These are phyloP conservation scores for Plasmodium malariae DNA, from an alignment of 169 alveolate genomes.

Conservation along the genomic window DNA sequence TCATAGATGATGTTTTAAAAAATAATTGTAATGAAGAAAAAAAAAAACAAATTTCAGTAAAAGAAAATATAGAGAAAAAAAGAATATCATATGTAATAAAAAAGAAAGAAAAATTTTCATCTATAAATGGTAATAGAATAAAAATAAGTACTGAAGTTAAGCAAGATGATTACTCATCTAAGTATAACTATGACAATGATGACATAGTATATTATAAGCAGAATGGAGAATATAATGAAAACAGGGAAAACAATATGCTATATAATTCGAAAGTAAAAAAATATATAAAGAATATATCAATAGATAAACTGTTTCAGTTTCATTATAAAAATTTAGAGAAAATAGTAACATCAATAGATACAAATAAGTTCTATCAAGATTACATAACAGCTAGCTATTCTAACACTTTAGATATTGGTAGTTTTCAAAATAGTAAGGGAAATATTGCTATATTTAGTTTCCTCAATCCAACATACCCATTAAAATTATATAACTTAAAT, in stretches of 20 bases:
- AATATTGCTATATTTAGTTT: slow-evolving; percentile 71
- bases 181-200: background rate
- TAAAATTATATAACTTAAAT: slow-evolving; percentile 54
- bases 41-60: slow-evolving; percentile 34
- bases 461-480: slow-evolving; percentile 62
- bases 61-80: slow-evolving; percentile 38
- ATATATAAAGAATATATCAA: slow-evolving; percentile 62
- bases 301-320: slow-evolving; percentile 56
- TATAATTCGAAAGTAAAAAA: slow-evolving; percentile 32
- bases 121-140: slow-evolving; percentile 50
- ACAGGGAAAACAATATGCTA: background rate
- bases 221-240: slow-evolving; percentile 2
- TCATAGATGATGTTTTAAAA: slow-evolving; percentile 49
- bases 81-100: slow-evolving; percentile 30
- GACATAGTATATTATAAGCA: background rate
- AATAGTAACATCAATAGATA: slow-evolving; percentile 69
- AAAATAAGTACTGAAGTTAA: slow-evolving; percentile 30
- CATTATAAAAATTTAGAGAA: slow-evolving; percentile 70
- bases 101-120: slow-evolving; percentile 47
- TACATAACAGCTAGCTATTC: slow-evolving; percentile 74
- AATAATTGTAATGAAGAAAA: slow-evolving; percentile 13
- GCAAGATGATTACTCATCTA: slow-evolving; percentile 25
- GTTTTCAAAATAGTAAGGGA: slow-evolving; percentile 69
- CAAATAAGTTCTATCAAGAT: slow-evolving; percentile 70
- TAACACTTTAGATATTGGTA: slow-evolving; percentile 64